Conservation (phyloP, 768 basidiomycete genomes). For the Artomyces pyxidatus region DNA sequence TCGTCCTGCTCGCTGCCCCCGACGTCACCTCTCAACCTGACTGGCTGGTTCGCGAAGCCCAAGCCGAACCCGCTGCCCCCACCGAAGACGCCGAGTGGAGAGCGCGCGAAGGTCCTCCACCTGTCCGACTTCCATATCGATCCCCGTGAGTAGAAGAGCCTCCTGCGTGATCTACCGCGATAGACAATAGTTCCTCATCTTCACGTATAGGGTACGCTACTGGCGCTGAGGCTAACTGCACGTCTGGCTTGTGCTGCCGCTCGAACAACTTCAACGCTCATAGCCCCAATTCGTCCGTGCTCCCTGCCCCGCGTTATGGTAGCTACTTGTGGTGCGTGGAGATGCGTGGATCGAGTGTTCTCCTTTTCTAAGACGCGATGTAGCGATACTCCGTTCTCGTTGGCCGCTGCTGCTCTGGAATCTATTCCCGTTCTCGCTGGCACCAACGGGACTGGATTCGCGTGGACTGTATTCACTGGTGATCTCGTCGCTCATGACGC, state of each 20-base stretch:
- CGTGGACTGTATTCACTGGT: constrained; percentile 62
- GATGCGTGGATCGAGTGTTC: neutral
- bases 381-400: constrained; percentile 55
- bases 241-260: constrained; percentile 59
- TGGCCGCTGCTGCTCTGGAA: constrained; percentile 51
- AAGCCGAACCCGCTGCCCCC: constrained; percentile 63
- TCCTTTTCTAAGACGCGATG: neutral
- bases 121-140: constrained; percentile 75
- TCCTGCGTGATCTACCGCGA: neutral
- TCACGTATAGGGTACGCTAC: constrained; percentile 49
- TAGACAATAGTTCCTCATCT: constrained; percentile 1
- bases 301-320: constrained; percentile 64
- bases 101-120: constrained; percentile 65
- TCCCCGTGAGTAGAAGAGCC: constrained; percentile 39
- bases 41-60: constrained; percentile 67
- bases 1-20: constrained; percentile 46
- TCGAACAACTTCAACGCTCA: constrained; percentile 37
- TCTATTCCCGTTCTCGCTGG: constrained; percentile 61
- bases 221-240: constrained; percentile 67
- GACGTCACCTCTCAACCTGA: constrained; percentile 53
- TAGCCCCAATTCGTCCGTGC: constrained; percentile 42
- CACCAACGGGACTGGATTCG: constrained; percentile 52
- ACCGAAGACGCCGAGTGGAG: constrained; percentile 49
- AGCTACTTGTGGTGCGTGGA: constrained; percentile 46
- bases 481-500: constrained; percentile 70